phyloP scores from a whole-genome alignment of 2,329 filamentous ascomycete species.

The Fusarium sp. region DNA sequence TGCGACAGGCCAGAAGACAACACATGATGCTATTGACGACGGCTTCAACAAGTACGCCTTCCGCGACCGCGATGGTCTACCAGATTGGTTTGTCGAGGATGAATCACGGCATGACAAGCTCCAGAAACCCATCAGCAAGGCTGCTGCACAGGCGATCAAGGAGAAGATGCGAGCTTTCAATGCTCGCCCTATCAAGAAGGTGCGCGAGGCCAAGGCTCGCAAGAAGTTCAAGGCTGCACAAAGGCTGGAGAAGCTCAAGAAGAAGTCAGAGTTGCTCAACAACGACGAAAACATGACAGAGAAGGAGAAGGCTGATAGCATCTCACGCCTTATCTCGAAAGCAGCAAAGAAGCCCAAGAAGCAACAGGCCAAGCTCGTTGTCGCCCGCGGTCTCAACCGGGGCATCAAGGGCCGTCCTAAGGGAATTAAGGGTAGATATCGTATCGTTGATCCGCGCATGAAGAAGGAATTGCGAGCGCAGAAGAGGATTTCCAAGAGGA shows the following conservation, averaged over 20 bases:
- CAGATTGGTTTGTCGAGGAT: conserved; percentile 98
- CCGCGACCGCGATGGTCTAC: conserved; percentile 89
- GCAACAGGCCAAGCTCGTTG: conserved; percentile 86
- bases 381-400: conserved; percentile 85
- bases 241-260: conserved; percentile 91
- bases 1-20: conserved; percentile 85
- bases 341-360: conserved; percentile 88
- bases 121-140: conserved; percentile 90
- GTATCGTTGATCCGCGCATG: conserved; percentile 94
- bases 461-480: conserved; percentile 95
- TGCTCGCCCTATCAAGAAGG: conserved; percentile 98
- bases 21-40: conserved; percentile 85
- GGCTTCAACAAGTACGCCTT: conserved; percentile 93
- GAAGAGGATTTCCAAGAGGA: conserved; percentile 82
- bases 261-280: conserved; percentile 91
- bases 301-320: conserved; percentile 91
- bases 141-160: conserved; percentile 90
- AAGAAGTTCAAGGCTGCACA: conserved; percentile 98
- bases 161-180: conserved; percentile 94
- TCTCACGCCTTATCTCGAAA: conserved; percentile 83
- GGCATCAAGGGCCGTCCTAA: conserved; percentile 87
- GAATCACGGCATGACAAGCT: conserved; percentile 85
- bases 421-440: conserved; percentile 95
- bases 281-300: conserved; percentile 94
- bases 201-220: conserved; percentile 92